Conservation (phyloP, 75 land plant genomes). For the Cunninghamia lanceolata region DNA sequence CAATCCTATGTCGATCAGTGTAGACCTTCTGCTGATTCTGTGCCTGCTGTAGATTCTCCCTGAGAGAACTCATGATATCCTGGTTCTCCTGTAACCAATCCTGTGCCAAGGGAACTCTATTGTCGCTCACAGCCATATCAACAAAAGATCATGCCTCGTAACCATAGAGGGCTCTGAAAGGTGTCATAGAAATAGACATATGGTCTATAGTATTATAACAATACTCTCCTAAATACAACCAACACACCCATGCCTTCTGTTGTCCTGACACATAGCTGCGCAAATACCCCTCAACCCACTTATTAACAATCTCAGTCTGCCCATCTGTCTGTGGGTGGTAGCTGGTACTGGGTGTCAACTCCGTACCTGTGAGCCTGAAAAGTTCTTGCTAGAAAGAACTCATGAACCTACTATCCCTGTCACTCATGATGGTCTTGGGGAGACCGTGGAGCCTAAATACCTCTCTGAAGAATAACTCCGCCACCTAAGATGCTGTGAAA, state of each 20-base stretch:
- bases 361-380: not conserved
- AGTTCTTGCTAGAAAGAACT: not conserved
- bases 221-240: not conserved
- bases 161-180: slow-evolving; percentile 6
- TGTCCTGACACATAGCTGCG: slow-evolving; percentile 2
- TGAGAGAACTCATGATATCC: not conserved
- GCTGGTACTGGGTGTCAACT: not conserved
- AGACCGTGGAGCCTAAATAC: not conserved
- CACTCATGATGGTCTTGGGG: not conserved
- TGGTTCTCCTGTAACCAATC: not conserved
- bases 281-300: slow-evolving; percentile 6
- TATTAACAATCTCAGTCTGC: not conserved
- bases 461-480: not conserved
- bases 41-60: not conserved
- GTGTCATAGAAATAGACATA: not conserved
- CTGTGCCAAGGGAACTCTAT: not conserved
- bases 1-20: not conserved
- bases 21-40: not conserved
- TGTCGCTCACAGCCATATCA: not conserved
- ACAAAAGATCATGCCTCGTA: not conserved
- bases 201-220: not conserved
- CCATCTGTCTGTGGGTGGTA: slow-evolving; percentile 11
- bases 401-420: not conserved
- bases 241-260: not conserved
- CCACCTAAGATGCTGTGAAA: not conserved